phyloP scores from a whole-genome alignment of 139 green algal species.

The Chlamydomonas schloesseri region DNA sequence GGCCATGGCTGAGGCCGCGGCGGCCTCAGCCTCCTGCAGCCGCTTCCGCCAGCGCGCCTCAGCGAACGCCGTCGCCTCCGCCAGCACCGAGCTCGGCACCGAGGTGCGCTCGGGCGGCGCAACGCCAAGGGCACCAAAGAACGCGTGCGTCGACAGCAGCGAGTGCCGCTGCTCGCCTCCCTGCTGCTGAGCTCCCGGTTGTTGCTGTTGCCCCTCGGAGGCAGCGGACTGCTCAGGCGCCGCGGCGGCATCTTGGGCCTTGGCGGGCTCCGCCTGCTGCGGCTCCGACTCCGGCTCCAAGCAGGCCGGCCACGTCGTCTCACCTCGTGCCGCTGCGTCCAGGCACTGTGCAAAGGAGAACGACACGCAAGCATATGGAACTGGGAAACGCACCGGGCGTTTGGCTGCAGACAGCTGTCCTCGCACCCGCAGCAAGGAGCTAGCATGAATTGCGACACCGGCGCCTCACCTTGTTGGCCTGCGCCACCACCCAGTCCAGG shows the following conservation, averaged over 20 bases:
- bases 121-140: conserved; percentile 21
- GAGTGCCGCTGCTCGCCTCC: neutral
- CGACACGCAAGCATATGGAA: too few species aligned
- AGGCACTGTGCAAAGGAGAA: too few species aligned
- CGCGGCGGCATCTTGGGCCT: neutral
- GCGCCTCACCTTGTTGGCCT: conserved; percentile 43
- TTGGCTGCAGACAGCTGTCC: too few species aligned
- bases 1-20: neutral
- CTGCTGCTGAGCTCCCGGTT: neutral
- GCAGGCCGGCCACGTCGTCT: neutral
- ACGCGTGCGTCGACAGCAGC: neutral
- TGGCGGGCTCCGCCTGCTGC: too few species aligned
- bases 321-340: neutral
- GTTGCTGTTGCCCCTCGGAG: neutral
- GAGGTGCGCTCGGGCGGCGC: neutral
- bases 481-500: conserved; percentile 52
- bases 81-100: neutral
- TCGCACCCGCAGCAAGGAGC: too few species aligned
- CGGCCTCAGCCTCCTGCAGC: neutral
- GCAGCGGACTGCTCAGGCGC: neutral
- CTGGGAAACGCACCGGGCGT: too few species aligned
- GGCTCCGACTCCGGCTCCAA: too few species aligned
- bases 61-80: neutral
- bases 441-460: too few species aligned
- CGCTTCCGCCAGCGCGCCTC: neutral